Base-by-base conservation (phyloP, 208 protist genomes). In the Borovskyia barvae region DNA sequence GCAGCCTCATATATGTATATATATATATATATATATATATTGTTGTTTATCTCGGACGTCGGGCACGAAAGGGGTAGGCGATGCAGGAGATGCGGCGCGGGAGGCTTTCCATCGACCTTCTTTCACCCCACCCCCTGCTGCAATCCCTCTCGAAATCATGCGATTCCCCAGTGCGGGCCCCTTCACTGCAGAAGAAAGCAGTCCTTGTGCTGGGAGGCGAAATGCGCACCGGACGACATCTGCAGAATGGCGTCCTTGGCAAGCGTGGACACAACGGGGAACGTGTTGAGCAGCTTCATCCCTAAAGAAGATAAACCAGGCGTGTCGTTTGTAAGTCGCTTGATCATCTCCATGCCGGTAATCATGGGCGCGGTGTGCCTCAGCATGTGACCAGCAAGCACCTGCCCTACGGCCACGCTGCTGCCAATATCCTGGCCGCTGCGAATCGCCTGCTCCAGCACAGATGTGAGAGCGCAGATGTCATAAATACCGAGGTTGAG, bases 401-500 rank as follows among this genome's bases (percentile, higher is more conserved):
- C 70, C 54, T 91, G 75, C 2, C 84, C 90, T 25, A 93, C 85
- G 5, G 80, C 76, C 14, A 67, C 65, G 4, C 76, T 75, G 60
- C 75, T 92, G 33, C 84, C 84, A 65, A 95, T 84, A 39, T 93
- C 85, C 57, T 90, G 83, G 1, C 90, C 90, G 30, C 60, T 66
- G 9, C 74, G 49, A 29, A 95, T 71, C 6, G 82, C 84, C 24
- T 65, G 46, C 57, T 91, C 80, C 40, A 93, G 37, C 22, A 90
- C 60, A 17, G 76, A 65, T 0, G 72, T 75, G 47, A 96, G 66
- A 0, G 79, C 80, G 52, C 82, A 92, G 6, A 91, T 69, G 67
- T 95, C 87, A 67, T 93, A 90, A 39, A 97, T 70, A 26, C 92
- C 94, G 33, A 95, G 75, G 73, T 97, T 97, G 37, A 96, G 75